Evolutionary conservation across 257 asterid genomes (phyloP).

Genomic region (Ligustrum vulgare): DNA sequence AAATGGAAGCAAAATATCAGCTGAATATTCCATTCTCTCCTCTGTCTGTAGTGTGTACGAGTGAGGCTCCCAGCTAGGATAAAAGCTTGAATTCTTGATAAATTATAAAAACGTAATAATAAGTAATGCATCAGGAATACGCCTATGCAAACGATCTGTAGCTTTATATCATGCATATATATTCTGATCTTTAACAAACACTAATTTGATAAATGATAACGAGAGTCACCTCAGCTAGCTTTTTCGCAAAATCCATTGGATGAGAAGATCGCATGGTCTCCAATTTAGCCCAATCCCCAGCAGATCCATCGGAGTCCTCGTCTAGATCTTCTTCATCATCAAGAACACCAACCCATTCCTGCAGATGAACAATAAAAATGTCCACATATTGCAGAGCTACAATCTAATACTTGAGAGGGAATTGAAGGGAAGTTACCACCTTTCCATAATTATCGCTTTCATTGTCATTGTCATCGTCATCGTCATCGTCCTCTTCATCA

Average conservation of each 20-base stretch:
- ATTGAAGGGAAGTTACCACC: conserved; percentile 35
- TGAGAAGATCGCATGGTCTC: conserved; percentile 95
- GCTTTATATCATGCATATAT: too few species aligned
- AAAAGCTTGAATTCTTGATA: too few species aligned
- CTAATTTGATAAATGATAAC: conserved; percentile 6
- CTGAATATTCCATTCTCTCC: too few species aligned
- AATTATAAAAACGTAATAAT: too few species aligned
- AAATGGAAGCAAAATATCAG: too few species aligned
- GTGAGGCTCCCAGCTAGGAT: too few species aligned
- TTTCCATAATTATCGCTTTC: conserved; percentile 32
- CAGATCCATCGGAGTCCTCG: conserved; percentile 75
- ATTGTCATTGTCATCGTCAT: conserved; percentile 46
- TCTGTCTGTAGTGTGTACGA: too few species aligned
- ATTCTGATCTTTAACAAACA: too few species aligned
- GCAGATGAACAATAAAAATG: conserved; percentile 34
- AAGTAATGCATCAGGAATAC: too few species aligned
- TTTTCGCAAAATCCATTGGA: conserved; percentile 90
- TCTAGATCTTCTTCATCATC: conserved; percentile 72
- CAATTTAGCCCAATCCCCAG: conserved; percentile 95
- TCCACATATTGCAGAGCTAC: conserved; percentile 21
- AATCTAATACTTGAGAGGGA: conserved; percentile 17
- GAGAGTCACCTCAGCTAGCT: conserved; percentile 66
- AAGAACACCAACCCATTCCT: conserved; percentile 89
- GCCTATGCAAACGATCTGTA: too few species aligned
- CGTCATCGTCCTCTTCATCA: conserved; percentile 60